A percentile compares a stretch with the other conserved stretches of the same genome.
Conservation (phyloP, 129 eudicot species). For the Chrysanthemum makinoi region DNA sequence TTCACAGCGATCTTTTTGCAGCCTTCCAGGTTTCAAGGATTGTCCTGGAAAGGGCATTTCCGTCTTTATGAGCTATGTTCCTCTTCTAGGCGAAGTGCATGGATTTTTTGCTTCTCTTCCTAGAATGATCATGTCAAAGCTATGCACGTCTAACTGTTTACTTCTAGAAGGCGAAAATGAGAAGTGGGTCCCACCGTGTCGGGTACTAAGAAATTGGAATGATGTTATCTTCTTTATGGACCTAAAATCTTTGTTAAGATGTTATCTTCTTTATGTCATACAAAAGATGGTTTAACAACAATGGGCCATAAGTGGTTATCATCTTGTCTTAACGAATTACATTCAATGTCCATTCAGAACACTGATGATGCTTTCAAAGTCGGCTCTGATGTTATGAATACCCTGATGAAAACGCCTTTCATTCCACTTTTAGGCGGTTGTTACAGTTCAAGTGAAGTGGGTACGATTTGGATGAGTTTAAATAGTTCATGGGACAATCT, state of each 20-base stretch:
- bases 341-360: slow-evolving; percentile 37
- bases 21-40: slow-evolving; percentile 59
- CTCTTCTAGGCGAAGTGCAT: slow-evolving; percentile 85
- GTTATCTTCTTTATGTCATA: slow-evolving; percentile 51
- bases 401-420: slow-evolving; percentile 57
- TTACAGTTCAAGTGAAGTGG: slow-evolving; percentile 58
- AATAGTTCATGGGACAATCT: slow-evolving; percentile 35
- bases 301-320: slow-evolving; percentile 79
- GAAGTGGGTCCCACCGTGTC: slow-evolving; percentile 89
- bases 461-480: slow-evolving; percentile 68
- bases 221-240: slow-evolving; percentile 67
- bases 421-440: slow-evolving; percentile 76
- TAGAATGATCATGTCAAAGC: slow-evolving; percentile 70
- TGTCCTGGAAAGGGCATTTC: slow-evolving; percentile 66
- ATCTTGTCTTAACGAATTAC: slow-evolving; percentile 60
- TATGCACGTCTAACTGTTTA: slow-evolving; percentile 73
- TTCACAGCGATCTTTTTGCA: slow-evolving; percentile 63
- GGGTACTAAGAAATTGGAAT: slow-evolving; percentile 77
- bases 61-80: slow-evolving; percentile 75
- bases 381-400: slow-evolving; percentile 44
- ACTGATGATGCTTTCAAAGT: slow-evolving; percentile 22
- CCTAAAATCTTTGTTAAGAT: slow-evolving; percentile 58
- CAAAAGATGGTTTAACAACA: slow-evolving; percentile 51
- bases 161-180: slow-evolving; percentile 50
- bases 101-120: slow-evolving; percentile 91